Evolutionary conservation across 352 stramenopile species (phyloP), one percentile per base, ranked within the genome.

Genomic region (Phytophthora ohioensis): DNA sequence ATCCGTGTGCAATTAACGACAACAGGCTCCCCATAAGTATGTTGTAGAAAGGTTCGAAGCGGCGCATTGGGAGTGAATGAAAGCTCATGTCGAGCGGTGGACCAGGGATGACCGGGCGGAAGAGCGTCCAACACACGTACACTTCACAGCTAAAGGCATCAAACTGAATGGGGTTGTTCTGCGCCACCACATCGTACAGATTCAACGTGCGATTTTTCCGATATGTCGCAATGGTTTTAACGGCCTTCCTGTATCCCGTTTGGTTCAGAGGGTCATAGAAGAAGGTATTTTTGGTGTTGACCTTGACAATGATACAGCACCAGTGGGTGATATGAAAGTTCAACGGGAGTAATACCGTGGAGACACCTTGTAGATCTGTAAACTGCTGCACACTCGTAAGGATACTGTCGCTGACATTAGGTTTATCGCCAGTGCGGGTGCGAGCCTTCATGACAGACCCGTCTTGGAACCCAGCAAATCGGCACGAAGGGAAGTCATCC

Each of bases 91-190:
- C 68, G 0, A 13, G 6, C 4, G 30, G 21, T 0, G 42, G 6
- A 5, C 51, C 51, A 15, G 48, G 38, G 3, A 64, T 17, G 2
- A 62, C 52, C 1, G 36, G 43, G 3, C 62, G 51, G 10, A 64
- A 62, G 13, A 76, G 72, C 53, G 56, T 63, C 51, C 58, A 68
- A 57, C 62, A 57, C 0, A 72, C 46, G 34, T 57, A 72, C 7
- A 71, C 45, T 0, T 57, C 69, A 43, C 69, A 76, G 53, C 63
- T 76, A 11, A 53, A 69, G 1, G 8, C n/a, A 27, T 76, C 57
- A 10, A 57, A 60, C 31, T 72, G 69, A 32, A 69, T 62, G 3
- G 63, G 63, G 30, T 62, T 71, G 6, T 67, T 64, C 21, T 57
- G 34, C 4, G 57, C 8, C 0, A 71, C 41, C 5, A 62, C 56